Percentiles rank a stretch among this genome's conserved stretches.
phyloP scores from a whole-genome alignment of 2,329 filamentous ascomycete genomes.

The Magnaporthiopsis rhizophila region DNA sequence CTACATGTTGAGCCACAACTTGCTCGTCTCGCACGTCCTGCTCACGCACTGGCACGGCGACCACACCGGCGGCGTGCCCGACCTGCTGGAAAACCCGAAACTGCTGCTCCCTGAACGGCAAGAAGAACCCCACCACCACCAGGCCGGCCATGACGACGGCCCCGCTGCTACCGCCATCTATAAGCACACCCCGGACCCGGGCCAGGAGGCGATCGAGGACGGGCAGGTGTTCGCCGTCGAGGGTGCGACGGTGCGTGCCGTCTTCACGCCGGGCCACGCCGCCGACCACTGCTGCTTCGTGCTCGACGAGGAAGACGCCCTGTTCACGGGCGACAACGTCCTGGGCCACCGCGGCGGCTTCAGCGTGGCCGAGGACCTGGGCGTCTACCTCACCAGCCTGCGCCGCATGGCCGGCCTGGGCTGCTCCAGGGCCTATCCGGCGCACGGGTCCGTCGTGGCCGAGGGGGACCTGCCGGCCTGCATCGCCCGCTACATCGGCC shows the following conservation, averaged over 20 bases:
- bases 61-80: conserved; percentile 57
- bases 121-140: too few species aligned
- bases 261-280: conserved; percentile 61
- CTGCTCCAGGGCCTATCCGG: conserved; percentile 33
- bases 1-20: conserved; percentile 19
- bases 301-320: conserved; percentile 68
- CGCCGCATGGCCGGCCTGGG: conserved; percentile 16
- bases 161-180: conserved; percentile 16
- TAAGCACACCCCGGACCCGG: conserved; percentile 24
- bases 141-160: too few species aligned
- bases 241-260: conserved; percentile 59
- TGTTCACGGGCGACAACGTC: conserved; percentile 88
- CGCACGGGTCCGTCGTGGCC: conserved; percentile 28
- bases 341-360: conserved; percentile 66
- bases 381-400: conserved; percentile 31
- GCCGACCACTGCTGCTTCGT: conserved; percentile 74
- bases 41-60: conserved; percentile 72
- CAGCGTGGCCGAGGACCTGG: conserved; percentile 73
- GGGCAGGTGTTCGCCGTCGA: conserved; percentile 47
- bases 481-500: conserved; percentile 26
- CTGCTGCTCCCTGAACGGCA: conserved; percentile 26
- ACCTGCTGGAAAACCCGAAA: conserved; percentile 35
- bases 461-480: conserved; percentile 29
- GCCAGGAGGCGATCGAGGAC: conserved; percentile 29
- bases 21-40: conserved; percentile 37